Evolutionary conservation across 1,139 yeast species (phyloP), one percentile per base, ranked within the genome.

Genomic region (Pichia sp.): DNA sequence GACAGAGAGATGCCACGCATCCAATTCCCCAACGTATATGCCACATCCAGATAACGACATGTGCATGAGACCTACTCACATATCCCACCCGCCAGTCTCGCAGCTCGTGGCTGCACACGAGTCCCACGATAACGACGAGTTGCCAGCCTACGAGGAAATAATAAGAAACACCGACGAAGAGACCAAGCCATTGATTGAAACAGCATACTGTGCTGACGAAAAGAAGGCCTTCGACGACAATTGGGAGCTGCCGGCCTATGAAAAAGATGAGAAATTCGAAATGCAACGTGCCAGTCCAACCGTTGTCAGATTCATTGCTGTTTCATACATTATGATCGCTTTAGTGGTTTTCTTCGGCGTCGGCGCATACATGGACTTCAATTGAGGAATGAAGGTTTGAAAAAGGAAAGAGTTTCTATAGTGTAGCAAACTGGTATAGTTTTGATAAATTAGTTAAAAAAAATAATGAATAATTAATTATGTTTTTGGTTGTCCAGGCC

Each of bases 11-110:
- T n/a, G n/a, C n/a, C n/a, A n/a, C n/a, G n/a, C n/a, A 31, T 4
- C 34, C 9, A 9, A 31, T 8, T 46, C 7, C 38, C 38, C 38
- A 34, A 16, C 14, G 31, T n/a, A 29, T 46, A 31, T 46, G 40
- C 38, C 40, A 46, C 40, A 46, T 24, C 48, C 30, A 30, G 38
- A 12, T 12, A 31, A 46, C 38, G 36, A 30, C 16, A 46, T 46
- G 48, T 46, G 48, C 36, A 46, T 46, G 48, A 46, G 48, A 31
- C 48, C 48, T 30, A 46, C 48, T 6, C 48, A 46, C n/a, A 16
- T 46, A 16, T 30, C 20, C 20, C 38, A 46, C 10, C 14, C 27
- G 4, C 40, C 48, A 46, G 48, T 38, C 6, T 14, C 48, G 6
- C 31, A 46, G 24, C 16, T 46, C 6, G 48, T 46, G 10, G 48